Base-by-base conservation (phyloP, 768 basidiomycete genomes). In the Boletus subparvulus region DNA sequence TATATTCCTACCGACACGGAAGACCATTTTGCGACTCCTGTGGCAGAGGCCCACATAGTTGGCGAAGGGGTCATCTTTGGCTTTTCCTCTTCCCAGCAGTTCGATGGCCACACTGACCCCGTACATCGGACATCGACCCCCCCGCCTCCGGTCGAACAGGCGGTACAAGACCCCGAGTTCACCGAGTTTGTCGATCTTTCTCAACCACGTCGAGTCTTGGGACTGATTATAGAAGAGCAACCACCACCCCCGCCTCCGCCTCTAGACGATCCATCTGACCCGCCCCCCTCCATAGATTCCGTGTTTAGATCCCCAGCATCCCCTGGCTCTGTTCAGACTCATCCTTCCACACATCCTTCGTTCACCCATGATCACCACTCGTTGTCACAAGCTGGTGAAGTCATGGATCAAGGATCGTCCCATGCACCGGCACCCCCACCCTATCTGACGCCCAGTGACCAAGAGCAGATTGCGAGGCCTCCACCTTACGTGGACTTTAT, bases 201-300 rank as follows among this genome's bases (percentile, higher is more conserved):
- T 53, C 80, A 81, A 56, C 77, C 84, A 26, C 78, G 84, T 35
- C 84, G 85, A 61, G 80, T 80, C 3, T 70, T 91, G 43, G 81
- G 78, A 41, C 65, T 90, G 43, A 81, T 82, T 14, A 73, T 86
- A 35, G 85, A 85, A 47, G 52, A 71, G 65, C 61, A 73, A 76
- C 84, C 79, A 1, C 90, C 88, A 0, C 92, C 91, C 0, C 91
- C 91, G 6, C 90, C 90, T 0, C 87, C 87, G 17, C 84, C 86
- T 35, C 80, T 92, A 76, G 92, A 94, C 64, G 92, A 94, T 70
- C 92, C 92, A 21, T 86, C 85, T 3, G 92, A 94, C 68, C 92
- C 91, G 21, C 92, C 92, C 6, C 92, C 92, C 13, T 90, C 88
- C 7, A 94, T 94, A 63, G 89, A 94, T 70, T 91, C 88, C 10